Conservation (phyloP, 352 stramenopile genomes). For the Phytophthora chlamydospora region DNA sequence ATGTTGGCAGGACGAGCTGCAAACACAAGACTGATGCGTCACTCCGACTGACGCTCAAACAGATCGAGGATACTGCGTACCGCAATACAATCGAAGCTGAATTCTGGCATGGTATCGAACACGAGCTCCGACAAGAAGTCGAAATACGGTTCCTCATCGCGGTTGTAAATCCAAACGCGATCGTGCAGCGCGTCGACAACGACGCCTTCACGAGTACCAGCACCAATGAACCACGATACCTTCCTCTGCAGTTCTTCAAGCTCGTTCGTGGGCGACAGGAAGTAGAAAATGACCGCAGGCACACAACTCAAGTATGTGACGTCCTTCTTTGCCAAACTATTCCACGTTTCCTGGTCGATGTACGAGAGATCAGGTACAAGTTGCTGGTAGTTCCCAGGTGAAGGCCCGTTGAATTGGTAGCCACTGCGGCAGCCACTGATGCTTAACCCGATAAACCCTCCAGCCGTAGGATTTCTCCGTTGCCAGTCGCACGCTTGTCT, state of each 20-base stretch:
- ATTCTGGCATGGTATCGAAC: too few relatives aligned
- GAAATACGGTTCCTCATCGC: slow-evolving; percentile 20
- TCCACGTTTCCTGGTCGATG: not conserved
- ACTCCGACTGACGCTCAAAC: too few relatives aligned
- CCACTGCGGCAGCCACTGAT: not conserved
- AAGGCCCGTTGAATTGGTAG: not conserved
- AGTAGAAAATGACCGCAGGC: slow-evolving; percentile 1
- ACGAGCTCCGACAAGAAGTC: too few relatives aligned
- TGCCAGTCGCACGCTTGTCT: not conserved
- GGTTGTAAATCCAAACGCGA: slow-evolving; percentile 34
- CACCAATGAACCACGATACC: slow-evolving; percentile 24
- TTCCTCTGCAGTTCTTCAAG: slow-evolving; percentile 6
- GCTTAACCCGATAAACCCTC: not conserved
- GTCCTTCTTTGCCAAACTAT: not conserved
- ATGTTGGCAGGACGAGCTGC: too few relatives aligned
- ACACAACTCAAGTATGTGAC: not conserved
- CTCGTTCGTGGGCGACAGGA: not conserved
- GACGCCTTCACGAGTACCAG: slow-evolving; percentile 32
- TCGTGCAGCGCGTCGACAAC: slow-evolving; percentile 31
- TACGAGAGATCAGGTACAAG: slow-evolving; percentile 1
- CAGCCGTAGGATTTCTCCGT: not conserved
- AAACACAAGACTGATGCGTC: too few relatives aligned
- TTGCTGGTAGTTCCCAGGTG: not conserved
- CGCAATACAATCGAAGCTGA: too few relatives aligned
- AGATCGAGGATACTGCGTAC: too few relatives aligned